Evolutionary conservation across 2,329 filamentous ascomycete genomes (phyloP).

Genomic region (Colletotrichum kahawae): DNA sequence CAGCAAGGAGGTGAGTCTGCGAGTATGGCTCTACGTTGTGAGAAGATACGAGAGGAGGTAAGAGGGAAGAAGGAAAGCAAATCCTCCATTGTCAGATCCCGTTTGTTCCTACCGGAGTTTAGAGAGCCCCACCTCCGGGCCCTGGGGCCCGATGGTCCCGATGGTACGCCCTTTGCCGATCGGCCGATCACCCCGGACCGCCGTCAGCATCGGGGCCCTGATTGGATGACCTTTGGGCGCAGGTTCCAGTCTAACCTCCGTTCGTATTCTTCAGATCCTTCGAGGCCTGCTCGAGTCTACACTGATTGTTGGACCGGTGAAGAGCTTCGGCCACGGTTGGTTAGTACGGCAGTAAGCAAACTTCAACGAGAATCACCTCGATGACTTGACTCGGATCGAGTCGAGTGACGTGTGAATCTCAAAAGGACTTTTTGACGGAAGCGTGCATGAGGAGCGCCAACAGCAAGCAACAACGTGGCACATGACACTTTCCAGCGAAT

Average conservation of each 20-base stretch:
- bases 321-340: too few species aligned
- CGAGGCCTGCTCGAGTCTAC: rapidly evolving
- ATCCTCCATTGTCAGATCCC: not conserved
- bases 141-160: not conserved
- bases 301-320: not conserved
- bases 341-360: not conserved
- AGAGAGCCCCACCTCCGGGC: not conserved
- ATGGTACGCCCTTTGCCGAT: not conserved
- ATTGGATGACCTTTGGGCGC: not conserved
- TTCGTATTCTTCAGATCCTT: not conserved
- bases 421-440: not conserved
- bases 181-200: not conserved
- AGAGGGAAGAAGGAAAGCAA: not conserved
- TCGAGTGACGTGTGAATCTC: not conserved
- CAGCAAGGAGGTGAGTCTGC: not conserved
- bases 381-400: not conserved
- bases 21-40: not conserved
- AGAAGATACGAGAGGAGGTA: not conserved
- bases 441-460: not conserved
- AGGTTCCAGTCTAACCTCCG: not conserved
- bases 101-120: not conserved
- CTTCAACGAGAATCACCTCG: rapidly evolving
- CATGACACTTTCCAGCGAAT: not conserved
- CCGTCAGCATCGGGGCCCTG: not conserved
- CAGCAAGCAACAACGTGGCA: not conserved